These are phyloP conservation scores for Podochytrium sp. DNA, from an alignment of 192 early-diverging fungal species.

Conservation along the genomic window DNA sequence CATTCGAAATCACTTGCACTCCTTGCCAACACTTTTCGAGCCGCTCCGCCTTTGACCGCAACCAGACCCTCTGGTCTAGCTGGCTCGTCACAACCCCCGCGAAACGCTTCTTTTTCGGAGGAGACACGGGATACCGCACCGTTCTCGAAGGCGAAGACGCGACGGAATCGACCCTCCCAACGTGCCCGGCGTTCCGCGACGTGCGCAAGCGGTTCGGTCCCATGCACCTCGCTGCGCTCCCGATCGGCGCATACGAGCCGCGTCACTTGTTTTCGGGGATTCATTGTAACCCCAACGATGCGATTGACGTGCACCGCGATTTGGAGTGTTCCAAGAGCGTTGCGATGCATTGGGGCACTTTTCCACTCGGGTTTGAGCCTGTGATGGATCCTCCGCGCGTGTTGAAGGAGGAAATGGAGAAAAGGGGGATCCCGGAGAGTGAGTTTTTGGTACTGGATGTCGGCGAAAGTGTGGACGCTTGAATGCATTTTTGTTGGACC, in stretches of 20 bases:
- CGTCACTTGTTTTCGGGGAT: constrained; percentile 73
- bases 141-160: constrained; percentile 39
- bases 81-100: constrained; percentile 62
- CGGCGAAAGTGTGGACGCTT: constrained; percentile 15
- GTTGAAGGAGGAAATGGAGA: constrained; percentile 57
- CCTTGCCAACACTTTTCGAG: constrained; percentile 77
- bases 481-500: no score
- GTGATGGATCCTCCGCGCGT: constrained; percentile 69
- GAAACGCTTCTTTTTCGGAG: constrained; percentile 63
- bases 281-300: constrained; percentile 81
- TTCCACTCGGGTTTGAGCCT: constrained; percentile 73
- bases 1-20: constrained; percentile 52
- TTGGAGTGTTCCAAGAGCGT: constrained; percentile 11
- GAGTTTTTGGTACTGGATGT: constrained; percentile 22
- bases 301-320: constrained; percentile 69
- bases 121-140: constrained; percentile 83
- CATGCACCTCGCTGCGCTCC: constrained; percentile 76
- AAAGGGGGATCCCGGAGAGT: constrained; percentile 27
- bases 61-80: constrained; percentile 79
- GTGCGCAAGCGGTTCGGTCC: constrained; percentile 75
- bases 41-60: constrained; percentile 66
- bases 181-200: constrained; percentile 83
- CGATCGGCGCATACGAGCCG: constrained; percentile 85
- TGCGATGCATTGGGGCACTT: constrained; percentile 89
- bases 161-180: constrained; percentile 51